Evolutionary conservation across 306 rosid genomes (phyloP), one percentile per base, ranked within the genome.

Genomic region (Acacia confusa): DNA sequence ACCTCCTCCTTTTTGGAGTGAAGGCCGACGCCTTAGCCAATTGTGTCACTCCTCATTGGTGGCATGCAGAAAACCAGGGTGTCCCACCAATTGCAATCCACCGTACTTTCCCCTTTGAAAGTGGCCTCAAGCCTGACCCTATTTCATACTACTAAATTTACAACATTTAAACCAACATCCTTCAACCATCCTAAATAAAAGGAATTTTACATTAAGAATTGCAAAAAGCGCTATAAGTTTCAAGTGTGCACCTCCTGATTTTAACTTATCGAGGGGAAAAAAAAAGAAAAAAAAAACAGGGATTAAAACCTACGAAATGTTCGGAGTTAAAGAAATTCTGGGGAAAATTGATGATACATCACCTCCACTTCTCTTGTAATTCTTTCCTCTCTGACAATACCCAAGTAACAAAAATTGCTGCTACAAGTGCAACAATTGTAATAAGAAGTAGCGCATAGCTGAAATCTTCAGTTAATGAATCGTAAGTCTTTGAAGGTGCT

Each of bases 401-500:
- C 98, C 98, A 93, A 9, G 99, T 93, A 60, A 87, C 91, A 75
- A 93, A 92, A 61, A 95, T 93, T 48, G 98, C 98, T 24, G 90
- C 98, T 65, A 95, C 83, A 57, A 95, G 96, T 5, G 87, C 99
- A 74, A 91, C 94, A 36, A 95, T 95, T 55, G 99, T 95, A 73
- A 95, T 78, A 50, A 95, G 99, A 80, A 95, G 98, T 77, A 95
- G 85, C 40, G 99, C 99, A n/a, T 92, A 95, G 92, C 94, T 95
- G 93, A 95, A 95, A 89, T 95, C 99, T 52, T 95, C 99, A 0
- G 99, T 95, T n/a, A 95, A 92, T 24, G 99, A 92, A 86, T 95
- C 99, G 12, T 95, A 95, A 9, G 97, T 93, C 85, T 82, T 93
- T 1, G 99, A 95, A 24, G 99, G 99, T 44, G 99, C 97, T 15